These are phyloP conservation scores for Diphasiastrum complanatum DNA, from an alignment of 83 land plant species.

Conservation along the genomic window DNA sequence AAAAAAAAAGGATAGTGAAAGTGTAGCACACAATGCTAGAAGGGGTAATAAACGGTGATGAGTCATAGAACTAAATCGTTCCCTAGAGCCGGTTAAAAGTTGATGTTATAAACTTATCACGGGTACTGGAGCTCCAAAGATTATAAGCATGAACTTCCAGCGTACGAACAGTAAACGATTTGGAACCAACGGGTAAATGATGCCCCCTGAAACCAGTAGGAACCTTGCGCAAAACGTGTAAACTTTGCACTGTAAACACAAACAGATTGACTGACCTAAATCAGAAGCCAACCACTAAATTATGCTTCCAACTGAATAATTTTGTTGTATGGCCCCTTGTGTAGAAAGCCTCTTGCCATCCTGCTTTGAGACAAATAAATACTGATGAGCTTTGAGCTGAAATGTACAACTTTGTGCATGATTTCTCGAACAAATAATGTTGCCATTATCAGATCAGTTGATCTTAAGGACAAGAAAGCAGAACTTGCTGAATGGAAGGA, in stretches of 20 bases:
- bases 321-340: slow-evolving; percentile 53
- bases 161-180: no score
- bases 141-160: background rate
- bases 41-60: no score
- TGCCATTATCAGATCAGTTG: no score
- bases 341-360: slow-evolving; percentile 57
- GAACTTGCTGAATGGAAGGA: no score
- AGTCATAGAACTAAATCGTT: no score
- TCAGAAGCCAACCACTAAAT: slow-evolving; percentile 47
- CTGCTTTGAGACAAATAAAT: slow-evolving; percentile 55
- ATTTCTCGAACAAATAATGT: slow-evolving; percentile 32
- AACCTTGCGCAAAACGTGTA: slow-evolving; percentile 6
- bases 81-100: background rate
- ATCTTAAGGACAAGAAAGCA: no score
- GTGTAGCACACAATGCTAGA: no score
- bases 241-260: slow-evolving; percentile 27
- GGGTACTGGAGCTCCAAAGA: background rate
- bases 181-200: background rate
- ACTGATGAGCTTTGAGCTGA: slow-evolving; percentile 38
- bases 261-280: slow-evolving; percentile 58
- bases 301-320: slow-evolving; percentile 41
- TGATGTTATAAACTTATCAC: background rate
- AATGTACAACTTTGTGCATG: slow-evolving; percentile 23
- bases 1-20: no score
- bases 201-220: slow-evolving; percentile 41